A percentile compares a stretch with the other conserved stretches of the same genome.
These are phyloP conservation scores for Cicer pinnatifidum DNA, from an alignment of 306 rosid genomes.

Conservation along the genomic window DNA sequence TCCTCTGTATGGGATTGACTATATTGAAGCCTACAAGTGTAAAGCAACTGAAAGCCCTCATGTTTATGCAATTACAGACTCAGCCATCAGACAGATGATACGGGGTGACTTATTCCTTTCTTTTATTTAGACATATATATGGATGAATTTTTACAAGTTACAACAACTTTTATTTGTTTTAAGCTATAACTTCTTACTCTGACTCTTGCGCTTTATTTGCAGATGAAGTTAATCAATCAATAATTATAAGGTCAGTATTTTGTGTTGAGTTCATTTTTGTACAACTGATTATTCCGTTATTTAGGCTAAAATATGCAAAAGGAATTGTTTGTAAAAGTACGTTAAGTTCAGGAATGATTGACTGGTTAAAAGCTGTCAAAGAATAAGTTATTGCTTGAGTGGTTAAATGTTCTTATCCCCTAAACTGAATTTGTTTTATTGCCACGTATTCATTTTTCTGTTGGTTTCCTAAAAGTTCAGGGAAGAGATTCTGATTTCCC, in stretches of 20 bases:
- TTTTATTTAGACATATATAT: conserved; percentile 7
- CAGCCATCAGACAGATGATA: conserved; percentile 92
- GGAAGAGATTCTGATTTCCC: conserved; percentile 27
- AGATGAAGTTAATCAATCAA: conserved; percentile 98
- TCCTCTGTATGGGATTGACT: conserved; percentile 77
- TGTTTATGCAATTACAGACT: conserved; percentile 94
- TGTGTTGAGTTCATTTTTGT: conserved; percentile 19
- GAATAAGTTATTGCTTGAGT: conserved; percentile 10
- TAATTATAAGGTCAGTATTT: conserved; percentile 85
- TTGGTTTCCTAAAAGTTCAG: not conserved
- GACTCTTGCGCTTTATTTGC: conserved; percentile 45
- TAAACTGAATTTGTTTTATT: not conserved
- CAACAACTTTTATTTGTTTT: conserved; percentile 34
- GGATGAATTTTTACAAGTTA: conserved; percentile 40
- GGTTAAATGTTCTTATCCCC: conserved; percentile 3
- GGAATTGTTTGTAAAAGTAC: not conserved
- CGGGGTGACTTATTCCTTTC: conserved; percentile 60
- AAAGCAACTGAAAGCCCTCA: conserved; percentile 81
- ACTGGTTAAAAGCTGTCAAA: not conserved
- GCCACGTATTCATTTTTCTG: conserved; percentile 22
- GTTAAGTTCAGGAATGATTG: conserved; percentile 11
- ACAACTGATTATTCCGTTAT: conserved; percentile 7
- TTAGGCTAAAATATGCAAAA: conserved; percentile 2
- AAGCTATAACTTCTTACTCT: conserved; percentile 44
- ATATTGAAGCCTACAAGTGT: conserved; percentile 82